Evolutionary conservation across 345 rosid genomes (phyloP).

Genomic region (Populus simonii): DNA sequence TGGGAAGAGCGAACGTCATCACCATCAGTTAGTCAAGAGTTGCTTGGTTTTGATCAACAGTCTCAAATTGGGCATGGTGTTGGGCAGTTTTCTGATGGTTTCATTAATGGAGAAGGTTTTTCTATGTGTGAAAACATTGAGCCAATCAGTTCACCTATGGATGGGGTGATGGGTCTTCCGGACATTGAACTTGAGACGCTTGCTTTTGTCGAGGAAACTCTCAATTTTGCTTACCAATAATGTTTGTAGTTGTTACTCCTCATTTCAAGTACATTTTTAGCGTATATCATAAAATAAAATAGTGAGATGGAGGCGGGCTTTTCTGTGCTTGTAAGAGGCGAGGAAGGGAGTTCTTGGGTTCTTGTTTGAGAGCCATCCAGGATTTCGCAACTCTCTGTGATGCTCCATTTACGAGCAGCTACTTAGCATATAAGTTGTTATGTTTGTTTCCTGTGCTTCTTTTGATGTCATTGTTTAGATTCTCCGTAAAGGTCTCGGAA

Average conservation of each 20-base stretch:
- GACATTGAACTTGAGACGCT: slow-evolving; percentile 30
- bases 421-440: background rate
- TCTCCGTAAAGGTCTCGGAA: background rate
- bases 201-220: slow-evolving; percentile 38
- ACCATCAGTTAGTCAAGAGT: slow-evolving; percentile 10
- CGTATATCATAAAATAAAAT: background rate
- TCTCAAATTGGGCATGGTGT: slow-evolving; percentile 5
- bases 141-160: background rate
- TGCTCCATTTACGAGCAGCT: background rate
- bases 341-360: background rate
- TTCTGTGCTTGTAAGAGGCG: background rate
- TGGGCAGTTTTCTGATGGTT: background rate
- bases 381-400: slow-evolving; percentile 14
- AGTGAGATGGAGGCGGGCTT: background rate
- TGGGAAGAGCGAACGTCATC: slow-evolving; percentile 12
- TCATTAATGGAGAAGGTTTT: slow-evolving; percentile 2
- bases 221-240: slow-evolving; percentile 16
- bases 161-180: slow-evolving; percentile 20
- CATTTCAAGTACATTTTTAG: background rate
- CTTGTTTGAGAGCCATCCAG: slow-evolving; percentile 1
- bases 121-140: background rate
- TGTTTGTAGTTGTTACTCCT: slow-evolving; percentile 18
- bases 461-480: background rate
- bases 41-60: slow-evolving; percentile 4
- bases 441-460: background rate